Conservation (phyloP, 2,329 filamentous ascomycete species). For the Calonectria montana region DNA sequence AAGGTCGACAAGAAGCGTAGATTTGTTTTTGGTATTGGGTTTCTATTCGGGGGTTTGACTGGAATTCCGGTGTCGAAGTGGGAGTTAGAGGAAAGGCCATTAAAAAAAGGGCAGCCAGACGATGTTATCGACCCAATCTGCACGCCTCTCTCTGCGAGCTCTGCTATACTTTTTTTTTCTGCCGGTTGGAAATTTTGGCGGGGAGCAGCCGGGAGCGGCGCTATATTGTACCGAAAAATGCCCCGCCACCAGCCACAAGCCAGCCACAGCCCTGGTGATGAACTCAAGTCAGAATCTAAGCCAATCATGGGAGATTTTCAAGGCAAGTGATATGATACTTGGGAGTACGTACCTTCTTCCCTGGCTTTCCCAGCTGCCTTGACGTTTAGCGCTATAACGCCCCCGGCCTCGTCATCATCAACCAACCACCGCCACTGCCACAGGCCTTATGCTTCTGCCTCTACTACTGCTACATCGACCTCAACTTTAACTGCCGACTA, state of each 20-base stretch:
- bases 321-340: neutral
- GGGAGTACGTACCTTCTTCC: constrained; percentile 21
- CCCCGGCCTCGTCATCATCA: constrained; percentile 43
- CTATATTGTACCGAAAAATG: constrained; percentile 25
- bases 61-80: neutral
- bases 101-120: constrained; percentile 3
- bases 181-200: constrained; percentile 49
- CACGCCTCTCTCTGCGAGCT: constrained; percentile 33
- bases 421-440: constrained; percentile 42
- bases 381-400: constrained; percentile 25
- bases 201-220: constrained; percentile 35
- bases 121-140: neutral
- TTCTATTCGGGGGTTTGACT: neutral
- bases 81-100: neutral
- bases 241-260: constrained; percentile 23
- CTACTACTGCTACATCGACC: constrained; percentile 28
- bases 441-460: constrained; percentile 20
- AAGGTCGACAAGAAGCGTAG: neutral
- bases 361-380: constrained; percentile 27
- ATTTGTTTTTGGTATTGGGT: neutral
- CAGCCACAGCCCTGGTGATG: constrained; percentile 14
- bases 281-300: neutral
- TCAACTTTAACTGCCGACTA: constrained; percentile 15
- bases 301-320: constrained; percentile 24
- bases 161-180: constrained; percentile 45